A percentile compares a stretch with the other conserved stretches of the same genome.
Evolutionary conservation across 2,329 filamentous ascomycete genomes (phyloP).

Genomic region (Alternaria panax): DNA sequence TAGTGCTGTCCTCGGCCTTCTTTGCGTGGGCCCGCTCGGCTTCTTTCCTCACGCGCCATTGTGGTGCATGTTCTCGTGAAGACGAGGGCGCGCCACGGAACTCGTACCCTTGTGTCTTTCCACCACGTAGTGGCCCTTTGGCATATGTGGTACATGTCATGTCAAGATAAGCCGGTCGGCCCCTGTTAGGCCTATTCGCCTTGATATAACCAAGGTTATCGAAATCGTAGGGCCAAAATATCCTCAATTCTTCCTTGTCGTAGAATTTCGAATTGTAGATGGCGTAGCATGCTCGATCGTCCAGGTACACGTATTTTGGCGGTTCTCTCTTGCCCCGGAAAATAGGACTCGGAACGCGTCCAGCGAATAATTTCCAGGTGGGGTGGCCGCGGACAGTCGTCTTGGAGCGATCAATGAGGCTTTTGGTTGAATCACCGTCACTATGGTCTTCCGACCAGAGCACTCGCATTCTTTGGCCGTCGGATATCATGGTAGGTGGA

Average conservation of each 20-base stretch:
- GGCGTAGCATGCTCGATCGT: slow-evolving; percentile 49
- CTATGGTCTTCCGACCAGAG: slow-evolving; percentile 51
- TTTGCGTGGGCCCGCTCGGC: background rate
- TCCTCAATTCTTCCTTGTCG: slow-evolving; percentile 24
- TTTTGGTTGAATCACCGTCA: slow-evolving; percentile 40
- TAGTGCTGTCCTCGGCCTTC: background rate
- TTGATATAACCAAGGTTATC: slow-evolving; percentile 41
- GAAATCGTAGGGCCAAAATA: slow-evolving; percentile 53
- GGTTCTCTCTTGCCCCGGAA: slow-evolving; percentile 37
- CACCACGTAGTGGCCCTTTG: slow-evolving; percentile 17
- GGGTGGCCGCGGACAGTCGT: slow-evolving; percentile 34
- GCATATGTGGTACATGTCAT: slow-evolving; percentile 16
- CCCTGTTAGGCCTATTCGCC: slow-evolving; percentile 46
- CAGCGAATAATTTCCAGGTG: slow-evolving; percentile 52
- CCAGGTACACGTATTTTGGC: slow-evolving; percentile 51
- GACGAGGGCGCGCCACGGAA: background rate
- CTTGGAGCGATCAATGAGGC: slow-evolving; percentile 24
- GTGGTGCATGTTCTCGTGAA: background rate
- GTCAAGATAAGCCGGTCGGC: slow-evolving; percentile 43
- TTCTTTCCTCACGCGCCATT: background rate
- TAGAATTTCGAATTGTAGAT: slow-evolving; percentile 44
- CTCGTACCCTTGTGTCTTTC: background rate
- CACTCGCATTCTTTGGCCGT: slow-evolving; percentile 42
- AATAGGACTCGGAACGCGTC: slow-evolving; percentile 35
- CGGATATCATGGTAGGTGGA: slow-evolving; percentile 27